These are phyloP conservation scores for Sindora glabra DNA, from an alignment of 306 rosid genomes.

Conservation along the genomic window DNA sequence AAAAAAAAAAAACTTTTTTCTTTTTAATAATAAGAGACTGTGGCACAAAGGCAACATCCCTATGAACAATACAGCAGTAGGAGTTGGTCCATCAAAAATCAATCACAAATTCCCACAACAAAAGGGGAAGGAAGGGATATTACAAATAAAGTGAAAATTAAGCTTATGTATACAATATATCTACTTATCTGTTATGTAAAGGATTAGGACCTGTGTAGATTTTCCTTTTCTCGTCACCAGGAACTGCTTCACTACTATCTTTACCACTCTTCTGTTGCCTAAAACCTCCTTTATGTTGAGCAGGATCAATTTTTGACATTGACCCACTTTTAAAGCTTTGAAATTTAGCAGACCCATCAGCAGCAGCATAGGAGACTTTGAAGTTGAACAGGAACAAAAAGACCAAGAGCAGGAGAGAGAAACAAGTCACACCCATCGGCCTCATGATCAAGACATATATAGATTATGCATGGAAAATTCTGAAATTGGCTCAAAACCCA, in stretches of 20 bases:
- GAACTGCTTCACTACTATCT: conserved; percentile 6
- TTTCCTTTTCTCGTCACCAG: conserved; percentile 55
- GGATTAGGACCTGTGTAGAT: conserved; percentile 76
- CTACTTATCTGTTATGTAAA: conserved; percentile 57
- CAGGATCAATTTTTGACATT: conserved; percentile 13
- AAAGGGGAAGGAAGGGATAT: background rate
- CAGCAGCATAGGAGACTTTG: conserved; percentile 15
- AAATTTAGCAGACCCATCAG: conserved; percentile 25
- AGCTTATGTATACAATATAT: background rate
- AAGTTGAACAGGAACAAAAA: conserved; percentile 24
- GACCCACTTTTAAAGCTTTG: conserved; percentile 25
- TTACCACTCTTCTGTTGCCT: conserved; percentile 15
- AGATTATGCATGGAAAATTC: conserved; percentile 28
- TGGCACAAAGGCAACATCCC: conserved; percentile 12
- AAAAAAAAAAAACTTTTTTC: background rate
- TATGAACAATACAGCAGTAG: conserved; percentile 16
- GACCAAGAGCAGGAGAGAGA: conserved; percentile 28
- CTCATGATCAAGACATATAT: conserved; percentile 21
- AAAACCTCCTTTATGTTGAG: conserved; percentile 11
- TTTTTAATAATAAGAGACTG: background rate
- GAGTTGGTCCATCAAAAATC: conserved; percentile 3
- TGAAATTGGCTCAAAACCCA: conserved; percentile 37
- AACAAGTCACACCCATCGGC: conserved; percentile 25
- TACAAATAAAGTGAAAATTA: background rate
- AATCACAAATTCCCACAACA: conserved; percentile 18